Conservation (phyloP, 2,329 filamentous ascomycete genomes). For the Leptographium lundbergii region DNA sequence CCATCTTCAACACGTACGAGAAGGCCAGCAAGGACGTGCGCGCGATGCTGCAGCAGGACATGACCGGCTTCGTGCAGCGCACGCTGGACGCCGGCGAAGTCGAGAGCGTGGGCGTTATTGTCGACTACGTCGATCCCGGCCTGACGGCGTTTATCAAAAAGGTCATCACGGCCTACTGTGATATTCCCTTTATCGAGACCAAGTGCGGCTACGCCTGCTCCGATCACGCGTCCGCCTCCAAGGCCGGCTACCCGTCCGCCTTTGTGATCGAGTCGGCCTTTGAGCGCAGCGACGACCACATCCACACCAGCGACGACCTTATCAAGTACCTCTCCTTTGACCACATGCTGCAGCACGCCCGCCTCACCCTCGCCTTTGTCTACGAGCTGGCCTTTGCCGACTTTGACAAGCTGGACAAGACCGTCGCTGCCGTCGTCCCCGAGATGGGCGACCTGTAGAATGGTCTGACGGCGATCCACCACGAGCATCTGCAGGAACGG, state of each 20-base stretch:
- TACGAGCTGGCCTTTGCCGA: constrained; percentile 31
- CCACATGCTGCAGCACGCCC: constrained; percentile 53
- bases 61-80: constrained; percentile 81
- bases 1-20: constrained; percentile 75
- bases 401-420: constrained; percentile 18
- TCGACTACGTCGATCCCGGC: constrained; percentile 73
- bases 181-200: constrained; percentile 45
- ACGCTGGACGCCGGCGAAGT: constrained; percentile 70
- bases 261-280: constrained; percentile 53
- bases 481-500: neutral
- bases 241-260: constrained; percentile 51
- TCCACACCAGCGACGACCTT: constrained; percentile 61
- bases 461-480: neutral
- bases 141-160: constrained; percentile 86
- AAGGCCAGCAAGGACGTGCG: constrained; percentile 63
- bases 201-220: constrained; percentile 48
- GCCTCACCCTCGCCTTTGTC: constrained; percentile 32
- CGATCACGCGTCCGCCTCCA: constrained; percentile 55
- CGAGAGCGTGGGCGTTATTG: constrained; percentile 85
- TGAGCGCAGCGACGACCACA: constrained; percentile 51
- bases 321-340: constrained; percentile 56
- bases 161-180: constrained; percentile 76
- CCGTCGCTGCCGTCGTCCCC: neutral
- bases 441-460: constrained; percentile 14
- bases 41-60: constrained; percentile 97